A percentile compares a stretch with the other conserved stretches of the same genome.
phyloP scores from a whole-genome alignment of 306 rosid species.

The Biancaea sappan region DNA sequence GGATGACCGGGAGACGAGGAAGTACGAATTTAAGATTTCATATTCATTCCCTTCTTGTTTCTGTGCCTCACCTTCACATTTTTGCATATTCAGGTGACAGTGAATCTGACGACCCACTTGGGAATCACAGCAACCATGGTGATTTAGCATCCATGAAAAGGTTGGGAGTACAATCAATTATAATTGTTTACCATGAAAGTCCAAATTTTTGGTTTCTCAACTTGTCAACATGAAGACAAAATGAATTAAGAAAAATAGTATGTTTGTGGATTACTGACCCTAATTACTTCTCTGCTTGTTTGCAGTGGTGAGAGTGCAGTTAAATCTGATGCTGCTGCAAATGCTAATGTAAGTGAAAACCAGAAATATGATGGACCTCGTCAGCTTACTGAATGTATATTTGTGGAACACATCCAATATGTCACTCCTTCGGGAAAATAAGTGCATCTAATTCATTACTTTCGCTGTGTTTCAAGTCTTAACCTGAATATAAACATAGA shows the following conservation, averaged over 20 bases:
- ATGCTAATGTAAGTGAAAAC: constrained; percentile 51
- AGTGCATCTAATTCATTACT: constrained; percentile 11
- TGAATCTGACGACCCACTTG: constrained; percentile 77
- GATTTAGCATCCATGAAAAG: constrained; percentile 57
- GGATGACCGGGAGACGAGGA: constrained; percentile 11
- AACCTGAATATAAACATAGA: constrained; percentile 25
- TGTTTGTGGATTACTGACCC: constrained; percentile 30
- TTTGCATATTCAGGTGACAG: constrained; percentile 64
- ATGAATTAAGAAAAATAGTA: background rate
- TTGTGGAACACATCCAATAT: constrained; percentile 18
- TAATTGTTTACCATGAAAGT: background rate
- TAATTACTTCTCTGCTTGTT: constrained; percentile 32
- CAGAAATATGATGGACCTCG: constrained; percentile 16
- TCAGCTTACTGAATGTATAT: constrained; percentile 20
- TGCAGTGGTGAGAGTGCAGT: constrained; percentile 62
- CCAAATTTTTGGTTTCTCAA: constrained; percentile 10
- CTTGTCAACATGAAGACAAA: constrained; percentile 1
- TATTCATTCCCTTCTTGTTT: constrained; percentile 34
- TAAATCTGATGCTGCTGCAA: constrained; percentile 48
- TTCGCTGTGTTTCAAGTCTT: constrained; percentile 16
- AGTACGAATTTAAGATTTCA: background rate
- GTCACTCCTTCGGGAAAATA: constrained; percentile 10
- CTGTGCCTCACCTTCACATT: constrained; percentile 32
- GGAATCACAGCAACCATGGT: constrained; percentile 50
- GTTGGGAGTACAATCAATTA: constrained; percentile 48